Percentiles rank a stretch among this genome's conserved stretches.
Evolutionary conservation across 805 yeast genomes (phyloP).

Genomic region (Candida schatavii): DNA sequence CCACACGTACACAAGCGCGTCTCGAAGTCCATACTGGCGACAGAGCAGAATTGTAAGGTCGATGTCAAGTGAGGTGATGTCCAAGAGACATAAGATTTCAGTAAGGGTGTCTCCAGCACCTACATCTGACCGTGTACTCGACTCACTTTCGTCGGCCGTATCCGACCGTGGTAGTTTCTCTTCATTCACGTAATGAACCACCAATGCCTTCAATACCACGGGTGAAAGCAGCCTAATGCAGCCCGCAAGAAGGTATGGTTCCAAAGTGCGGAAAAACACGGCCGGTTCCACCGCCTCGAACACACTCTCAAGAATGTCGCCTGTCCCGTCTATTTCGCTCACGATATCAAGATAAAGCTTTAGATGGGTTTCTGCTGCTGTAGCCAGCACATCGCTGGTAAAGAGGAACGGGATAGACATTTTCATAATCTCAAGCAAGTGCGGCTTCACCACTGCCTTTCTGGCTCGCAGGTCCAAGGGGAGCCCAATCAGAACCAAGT

Average conservation of each 20-base stretch:
- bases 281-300: conserved; percentile 28
- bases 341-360: conserved; percentile 15
- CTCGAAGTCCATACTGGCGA: conserved; percentile 51
- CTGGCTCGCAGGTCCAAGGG: conserved; percentile 47
- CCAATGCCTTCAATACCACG: conserved; percentile 56
- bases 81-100: conserved; percentile 66
- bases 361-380: conserved; percentile 4
- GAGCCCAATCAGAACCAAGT: conserved; percentile 54
- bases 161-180: too few relatives aligned
- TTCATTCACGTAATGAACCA: conserved; percentile 43
- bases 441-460: conserved; percentile 47
- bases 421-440: conserved; percentile 55
- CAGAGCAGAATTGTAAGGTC: conserved; percentile 72
- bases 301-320: conserved; percentile 16
- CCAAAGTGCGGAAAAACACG: conserved; percentile 51
- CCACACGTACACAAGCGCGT: conserved; percentile 70
- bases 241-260: conserved; percentile 48
- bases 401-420: conserved; percentile 6
- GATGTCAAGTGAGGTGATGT: conserved; percentile 67
- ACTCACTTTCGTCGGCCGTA: conserved; percentile 20
- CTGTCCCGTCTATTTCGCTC: conserved; percentile 2
- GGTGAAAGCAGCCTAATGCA: conserved; percentile 58
- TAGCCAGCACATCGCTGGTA: not conserved
- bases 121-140: not conserved
- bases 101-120: conserved; percentile 49